Percentiles rank a stretch among this genome's conserved stretches.
phyloP scores from a whole-genome alignment of 306 rosid species.

The Cicer arietinum region DNA sequence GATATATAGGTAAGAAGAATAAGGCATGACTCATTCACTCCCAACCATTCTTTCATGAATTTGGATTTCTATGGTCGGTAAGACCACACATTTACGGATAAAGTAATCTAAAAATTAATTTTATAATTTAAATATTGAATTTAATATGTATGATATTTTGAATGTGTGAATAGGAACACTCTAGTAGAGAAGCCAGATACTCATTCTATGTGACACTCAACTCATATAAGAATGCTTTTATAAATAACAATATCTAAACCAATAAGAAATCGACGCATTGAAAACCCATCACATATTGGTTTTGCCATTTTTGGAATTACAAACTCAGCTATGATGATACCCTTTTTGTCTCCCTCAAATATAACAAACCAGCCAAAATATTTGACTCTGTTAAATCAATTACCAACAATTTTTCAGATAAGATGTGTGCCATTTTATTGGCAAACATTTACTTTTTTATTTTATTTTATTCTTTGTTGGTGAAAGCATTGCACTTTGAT shows the following conservation, averaged over 20 bases:
- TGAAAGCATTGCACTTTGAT: slow-evolving; percentile 31
- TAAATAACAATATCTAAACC: slow-evolving; percentile 38
- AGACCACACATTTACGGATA: no score
- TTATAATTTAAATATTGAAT: no score
- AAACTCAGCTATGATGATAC: slow-evolving; percentile 8
- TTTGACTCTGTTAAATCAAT: slow-evolving; percentile 39
- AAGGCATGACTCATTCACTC: slow-evolving; percentile 30
- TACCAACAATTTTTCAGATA: slow-evolving; percentile 31
- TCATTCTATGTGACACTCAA: background rate
- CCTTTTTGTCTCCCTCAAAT: slow-evolving; percentile 49
- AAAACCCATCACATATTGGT: slow-evolving; percentile 35
- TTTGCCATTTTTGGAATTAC: slow-evolving; percentile 54
- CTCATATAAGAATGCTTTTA: slow-evolving; percentile 2
- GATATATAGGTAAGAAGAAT: background rate
- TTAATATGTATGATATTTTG: no score
- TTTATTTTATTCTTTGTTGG: slow-evolving; percentile 43
- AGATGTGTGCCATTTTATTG: slow-evolving; percentile 41
- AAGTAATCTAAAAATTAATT: no score
- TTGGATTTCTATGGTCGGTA: no score
- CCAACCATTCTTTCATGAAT: slow-evolving; percentile 17
- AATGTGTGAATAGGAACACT: no score
- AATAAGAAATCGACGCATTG: slow-evolving; percentile 49
- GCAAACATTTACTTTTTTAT: slow-evolving; percentile 23
- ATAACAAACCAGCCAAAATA: slow-evolving; percentile 34
- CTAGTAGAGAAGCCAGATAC: no score